These are phyloP conservation scores for Cordyceps tenuipes DNA, from an alignment of 2,329 filamentous ascomycete genomes.

Conservation along the genomic window DNA sequence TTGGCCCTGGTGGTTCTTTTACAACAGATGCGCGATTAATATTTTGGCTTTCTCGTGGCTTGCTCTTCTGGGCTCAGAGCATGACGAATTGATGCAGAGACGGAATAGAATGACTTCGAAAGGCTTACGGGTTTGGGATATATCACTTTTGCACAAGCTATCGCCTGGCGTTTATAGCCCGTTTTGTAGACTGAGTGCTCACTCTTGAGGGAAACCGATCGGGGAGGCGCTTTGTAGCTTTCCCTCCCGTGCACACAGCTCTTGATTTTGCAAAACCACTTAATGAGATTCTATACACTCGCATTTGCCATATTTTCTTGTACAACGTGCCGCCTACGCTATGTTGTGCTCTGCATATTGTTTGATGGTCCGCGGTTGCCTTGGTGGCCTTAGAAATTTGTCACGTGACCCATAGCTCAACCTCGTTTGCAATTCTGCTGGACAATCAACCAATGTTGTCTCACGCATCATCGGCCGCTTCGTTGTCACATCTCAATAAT, in stretches of 20 bases:
- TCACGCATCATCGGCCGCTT: not conserved
- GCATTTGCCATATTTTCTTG: not conserved
- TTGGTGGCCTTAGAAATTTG: not conserved
- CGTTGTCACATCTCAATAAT: constrained; percentile 28
- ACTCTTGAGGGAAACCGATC: constrained; percentile 1
- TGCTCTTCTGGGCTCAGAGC: constrained; percentile 3
- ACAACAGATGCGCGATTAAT: constrained; percentile 8
- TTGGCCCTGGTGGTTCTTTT: constrained; percentile 1
- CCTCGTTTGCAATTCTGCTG: not conserved
- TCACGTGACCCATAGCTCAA: constrained; percentile 9
- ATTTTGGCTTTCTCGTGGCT: constrained; percentile 3
- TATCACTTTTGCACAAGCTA: constrained; percentile 19
- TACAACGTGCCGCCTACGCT: not conserved
- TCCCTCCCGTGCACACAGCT: not conserved
- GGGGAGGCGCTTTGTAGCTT: constrained; percentile 6
- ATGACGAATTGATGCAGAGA: constrained; percentile 10
- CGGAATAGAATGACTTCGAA: constrained; percentile 20
- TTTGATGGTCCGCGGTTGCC: too few relatives aligned
- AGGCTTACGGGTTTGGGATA: constrained; percentile 18
- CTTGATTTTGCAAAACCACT: constrained; percentile 1
- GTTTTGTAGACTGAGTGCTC: constrained; percentile 16
- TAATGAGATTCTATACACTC: not conserved
- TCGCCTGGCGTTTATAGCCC: constrained; percentile 22
- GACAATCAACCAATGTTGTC: not conserved
- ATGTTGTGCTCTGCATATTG: too few relatives aligned